Base-by-base conservation (phyloP, 257 asterid genomes). In the Gardenia jasminoides region DNA sequence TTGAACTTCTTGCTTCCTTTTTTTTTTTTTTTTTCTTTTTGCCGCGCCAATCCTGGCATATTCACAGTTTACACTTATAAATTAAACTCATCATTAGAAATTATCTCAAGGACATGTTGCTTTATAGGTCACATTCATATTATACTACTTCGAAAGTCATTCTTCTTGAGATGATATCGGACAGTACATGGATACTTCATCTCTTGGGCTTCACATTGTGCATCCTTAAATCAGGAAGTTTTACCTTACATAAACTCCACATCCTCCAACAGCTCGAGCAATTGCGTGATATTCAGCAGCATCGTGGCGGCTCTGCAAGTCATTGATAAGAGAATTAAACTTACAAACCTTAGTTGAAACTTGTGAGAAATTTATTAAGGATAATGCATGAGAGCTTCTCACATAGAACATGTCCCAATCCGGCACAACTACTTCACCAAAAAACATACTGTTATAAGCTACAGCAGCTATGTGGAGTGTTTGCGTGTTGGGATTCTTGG, bases 341-440 rank as follows among this genome's bases (percentile, higher is more conserved):
- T 76, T 22, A 70, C 73, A 28, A 26, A 39, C 71, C 17, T 41
- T 12, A 26, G 52, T 46, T 65, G 56, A 26, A 24, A 17, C 41
- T 76, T 62, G 69, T n/a, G 22, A 28, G 70, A 46, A 30, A 65
- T 31, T 66, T 47, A 48, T 30, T 28, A 64, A 24, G 44, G 6
- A 19, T 28, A 16, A 10, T 41, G 24, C 11, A 30, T 44, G 70
- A 79, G 76, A 74, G 80, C 69, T 44, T 72, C 59, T 72, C 88
- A 4, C 93, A 44, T 90, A 85, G 85, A 88, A 90, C 92, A 90
- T 86, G 84, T 90, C 94, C 94, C 94, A 90, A 82, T 90, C 94
- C 26, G 94, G 94, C 71, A 85, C 84, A 11, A 86, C 81, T 44
- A 90, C 78, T 83, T 90, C 92, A 50, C 92, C 92, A 30, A 90